Conservation (phyloP, 2,329 filamentous ascomycete genomes). For the Coniochaeta sp. region DNA sequence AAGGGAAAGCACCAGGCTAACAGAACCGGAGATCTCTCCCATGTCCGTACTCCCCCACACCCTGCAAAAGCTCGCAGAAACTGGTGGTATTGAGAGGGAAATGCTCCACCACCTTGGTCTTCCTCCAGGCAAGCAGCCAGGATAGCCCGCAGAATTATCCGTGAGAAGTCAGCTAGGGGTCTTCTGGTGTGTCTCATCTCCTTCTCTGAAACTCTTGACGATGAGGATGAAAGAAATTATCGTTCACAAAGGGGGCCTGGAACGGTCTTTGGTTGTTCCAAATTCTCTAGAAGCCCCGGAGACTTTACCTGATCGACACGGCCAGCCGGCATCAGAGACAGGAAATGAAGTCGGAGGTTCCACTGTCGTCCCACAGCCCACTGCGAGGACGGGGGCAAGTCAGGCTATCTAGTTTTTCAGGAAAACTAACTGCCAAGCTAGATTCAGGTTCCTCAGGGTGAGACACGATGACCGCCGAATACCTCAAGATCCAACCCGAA, state of each 20-base stretch:
- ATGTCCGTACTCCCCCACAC: too few relatives aligned
- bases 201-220: background rate
- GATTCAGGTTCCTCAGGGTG: background rate
- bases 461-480: background rate
- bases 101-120: too few relatives aligned
- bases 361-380: background rate
- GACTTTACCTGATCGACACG: background rate
- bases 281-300: background rate
- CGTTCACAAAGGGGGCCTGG: too few relatives aligned
- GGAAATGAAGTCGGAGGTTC: background rate
- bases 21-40: too few relatives aligned
- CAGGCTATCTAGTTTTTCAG: background rate
- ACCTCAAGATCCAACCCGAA: background rate
- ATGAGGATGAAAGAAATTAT: background rate
- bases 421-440: background rate
- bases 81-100: too few relatives aligned
- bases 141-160: too few relatives aligned
- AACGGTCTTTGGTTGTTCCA: background rate
- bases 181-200: background rate
- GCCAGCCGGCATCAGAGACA: background rate
- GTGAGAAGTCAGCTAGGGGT: too few relatives aligned
- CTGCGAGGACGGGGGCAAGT: background rate
- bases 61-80: too few relatives aligned
- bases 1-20: too few relatives aligned
- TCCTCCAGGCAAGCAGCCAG: too few relatives aligned